A percentile compares a stretch with the other conserved stretches of the same genome.
Conservation (phyloP, 2,329 filamentous ascomycete species). For the Cadophora sp. region DNA sequence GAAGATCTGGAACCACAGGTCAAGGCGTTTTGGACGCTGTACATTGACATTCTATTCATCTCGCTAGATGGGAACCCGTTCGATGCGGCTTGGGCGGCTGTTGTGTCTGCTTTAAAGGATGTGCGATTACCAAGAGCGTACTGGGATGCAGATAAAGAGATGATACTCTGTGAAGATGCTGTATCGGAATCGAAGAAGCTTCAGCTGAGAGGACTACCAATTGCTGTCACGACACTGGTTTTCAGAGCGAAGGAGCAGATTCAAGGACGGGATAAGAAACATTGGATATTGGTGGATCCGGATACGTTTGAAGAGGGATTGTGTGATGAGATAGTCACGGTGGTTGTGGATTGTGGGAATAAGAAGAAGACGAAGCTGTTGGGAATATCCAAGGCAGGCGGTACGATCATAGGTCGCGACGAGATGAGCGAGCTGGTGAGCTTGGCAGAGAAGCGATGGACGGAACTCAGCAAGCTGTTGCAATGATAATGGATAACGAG, state of each 20-base stretch:
- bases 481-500: slow-evolving; percentile 26
- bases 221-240: slow-evolving; percentile 79
- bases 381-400: slow-evolving; percentile 84
- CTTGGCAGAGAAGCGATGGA: slow-evolving; percentile 69
- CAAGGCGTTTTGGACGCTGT: slow-evolving; percentile 93
- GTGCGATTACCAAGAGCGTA: slow-evolving; percentile 79
- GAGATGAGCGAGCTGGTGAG: slow-evolving; percentile 65
- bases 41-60: slow-evolving; percentile 94
- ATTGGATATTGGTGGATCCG: slow-evolving; percentile 86
- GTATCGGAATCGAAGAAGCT: slow-evolving; percentile 61
- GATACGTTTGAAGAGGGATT: slow-evolving; percentile 89
- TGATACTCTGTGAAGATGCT: slow-evolving; percentile 75
- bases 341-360: slow-evolving; percentile 72
- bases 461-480: slow-evolving; percentile 48
- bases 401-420: slow-evolving; percentile 69
- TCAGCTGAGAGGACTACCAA: slow-evolving; percentile 68
- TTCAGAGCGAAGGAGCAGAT: slow-evolving; percentile 65
- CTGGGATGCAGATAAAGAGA: slow-evolving; percentile 84
- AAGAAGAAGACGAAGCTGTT: slow-evolving; percentile 61
- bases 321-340: slow-evolving; percentile 81
- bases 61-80: slow-evolving; percentile 92
- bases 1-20: slow-evolving; percentile 54
- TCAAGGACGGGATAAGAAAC: slow-evolving; percentile 56
- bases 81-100: slow-evolving; percentile 86
- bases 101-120: slow-evolving; percentile 80